A percentile compares a stretch with the other conserved stretches of the same genome.
Evolutionary conservation across 2,329 filamentous ascomycete species (phyloP).

Genomic region (Diaporthe sp.): DNA sequence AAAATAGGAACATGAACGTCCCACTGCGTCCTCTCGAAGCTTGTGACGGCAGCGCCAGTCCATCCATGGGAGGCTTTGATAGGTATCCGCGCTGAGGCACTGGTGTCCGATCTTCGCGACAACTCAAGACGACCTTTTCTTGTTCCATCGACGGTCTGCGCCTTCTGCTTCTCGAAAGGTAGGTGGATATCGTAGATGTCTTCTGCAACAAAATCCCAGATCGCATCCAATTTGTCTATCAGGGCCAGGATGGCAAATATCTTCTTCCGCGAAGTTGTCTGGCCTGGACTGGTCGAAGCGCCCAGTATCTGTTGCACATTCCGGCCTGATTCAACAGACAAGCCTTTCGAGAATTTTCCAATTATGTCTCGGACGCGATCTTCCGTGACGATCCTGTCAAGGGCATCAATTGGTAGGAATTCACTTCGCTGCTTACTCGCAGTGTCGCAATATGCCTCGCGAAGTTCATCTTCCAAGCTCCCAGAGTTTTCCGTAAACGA

Average conservation of each 20-base stretch:
- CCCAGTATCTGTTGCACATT: neutral
- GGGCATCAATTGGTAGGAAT: neutral
- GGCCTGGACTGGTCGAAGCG: neutral
- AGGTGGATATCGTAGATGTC: constrained; percentile 6
- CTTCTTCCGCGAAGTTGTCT: neutral
- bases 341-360: neutral
- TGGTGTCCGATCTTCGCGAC: neutral
- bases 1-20: neutral
- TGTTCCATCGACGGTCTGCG: neutral
- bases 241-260: constrained; percentile 7
- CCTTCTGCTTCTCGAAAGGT: neutral
- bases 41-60: neutral
- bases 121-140: neutral
- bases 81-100: neutral
- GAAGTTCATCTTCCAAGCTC: constrained; percentile 2
- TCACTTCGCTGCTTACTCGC: neutral
- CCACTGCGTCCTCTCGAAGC: neutral
- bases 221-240: neutral
- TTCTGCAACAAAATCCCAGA: neutral
- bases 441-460: neutral
- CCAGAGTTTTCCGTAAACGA: no score
- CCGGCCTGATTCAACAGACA: neutral
- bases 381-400: constrained; percentile 1
- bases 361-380: neutral
- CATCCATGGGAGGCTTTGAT: neutral